A percentile compares a stretch with the other conserved stretches of the same genome.
Evolutionary conservation across 805 yeast species (phyloP).

Genomic region (Lipomyces spencermartinsiae): DNA sequence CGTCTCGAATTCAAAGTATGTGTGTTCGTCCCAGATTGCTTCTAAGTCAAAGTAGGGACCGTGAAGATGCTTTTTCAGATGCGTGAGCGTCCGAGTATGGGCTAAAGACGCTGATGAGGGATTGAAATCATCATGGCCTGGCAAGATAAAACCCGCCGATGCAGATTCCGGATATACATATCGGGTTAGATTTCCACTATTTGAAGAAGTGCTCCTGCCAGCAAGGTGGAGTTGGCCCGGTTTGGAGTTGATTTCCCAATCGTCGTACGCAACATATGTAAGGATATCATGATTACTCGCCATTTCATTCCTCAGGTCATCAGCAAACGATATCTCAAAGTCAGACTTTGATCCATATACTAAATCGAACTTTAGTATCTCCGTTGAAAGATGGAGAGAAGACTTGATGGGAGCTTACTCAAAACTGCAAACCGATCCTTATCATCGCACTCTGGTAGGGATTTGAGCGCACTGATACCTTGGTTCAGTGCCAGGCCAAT

Average conservation of each 20-base stretch:
- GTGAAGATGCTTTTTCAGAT: background rate
- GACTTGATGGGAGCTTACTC: background rate
- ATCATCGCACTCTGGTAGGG: background rate
- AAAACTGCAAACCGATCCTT: background rate
- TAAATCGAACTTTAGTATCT: background rate
- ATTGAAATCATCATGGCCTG: background rate
- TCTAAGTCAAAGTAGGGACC: background rate
- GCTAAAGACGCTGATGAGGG: background rate
- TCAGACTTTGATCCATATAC: background rate
- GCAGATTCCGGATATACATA: background rate
- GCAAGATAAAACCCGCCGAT: background rate
- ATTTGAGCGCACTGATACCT: background rate
- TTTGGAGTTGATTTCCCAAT: conserved; percentile 2
- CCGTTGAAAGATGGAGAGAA: background rate
- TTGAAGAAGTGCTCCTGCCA: background rate
- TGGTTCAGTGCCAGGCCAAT: background rate
- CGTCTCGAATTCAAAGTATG: background rate
- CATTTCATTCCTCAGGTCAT: background rate
- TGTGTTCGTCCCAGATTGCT: conserved; percentile 3
- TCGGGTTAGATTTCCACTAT: background rate
- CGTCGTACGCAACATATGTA: background rate
- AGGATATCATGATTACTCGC: background rate
- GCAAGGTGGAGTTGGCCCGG: background rate
- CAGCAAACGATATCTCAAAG: background rate
- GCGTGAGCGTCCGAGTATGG: background rate